Evolutionary conservation across 78 protist species (phyloP), one percentile per base, ranked within the genome.

Genomic region (Polysphondylium violaceum): DNA sequence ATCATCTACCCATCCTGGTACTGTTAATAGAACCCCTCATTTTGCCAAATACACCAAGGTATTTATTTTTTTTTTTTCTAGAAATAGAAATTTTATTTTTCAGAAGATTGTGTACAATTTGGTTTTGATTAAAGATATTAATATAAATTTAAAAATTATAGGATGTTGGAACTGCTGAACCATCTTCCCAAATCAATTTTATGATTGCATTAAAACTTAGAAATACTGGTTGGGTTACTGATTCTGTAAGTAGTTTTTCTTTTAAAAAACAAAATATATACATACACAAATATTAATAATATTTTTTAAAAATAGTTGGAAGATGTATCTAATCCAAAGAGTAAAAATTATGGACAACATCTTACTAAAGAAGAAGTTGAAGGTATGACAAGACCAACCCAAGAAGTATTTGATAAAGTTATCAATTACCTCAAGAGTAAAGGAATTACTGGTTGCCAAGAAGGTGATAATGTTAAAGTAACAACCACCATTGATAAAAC

Each of bases 401-500:
- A 83, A 58, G 73, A 71, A 40, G 71, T 69, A 31, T 83, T 83
- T 58, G 90, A 83, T 58, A 67, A 69, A 33, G 90, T 83, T 40
- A 4, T 33, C 1, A 59, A 67, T 31, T 83, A 31, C 67, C 33
- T 83, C 17, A 31, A 56, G 27, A 38, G 71, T 2, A 12, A 58
- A 16, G 88, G 88, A 23, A 64, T 77, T 27, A 33, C 35, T 53
- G n/a, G 60, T 19, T 27, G 58, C 19, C 31, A 78, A 56, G 90
- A 83, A 23, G 78, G 78, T 6, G 90, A 83, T 33, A 27, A 61
- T 11, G 25, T 83, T 4, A 83, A 83, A 43, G 88, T 79, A 16
- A 64, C 63, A 25, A 16, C 63, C 16, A 47, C 69, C 8, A 41
- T 83, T 83, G 90, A 55, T 8, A 83, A 83, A 50, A 59, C 61